Evolutionary conservation across 2,329 filamentous ascomycete species (phyloP).

Genomic region (Fusarium redolens): DNA sequence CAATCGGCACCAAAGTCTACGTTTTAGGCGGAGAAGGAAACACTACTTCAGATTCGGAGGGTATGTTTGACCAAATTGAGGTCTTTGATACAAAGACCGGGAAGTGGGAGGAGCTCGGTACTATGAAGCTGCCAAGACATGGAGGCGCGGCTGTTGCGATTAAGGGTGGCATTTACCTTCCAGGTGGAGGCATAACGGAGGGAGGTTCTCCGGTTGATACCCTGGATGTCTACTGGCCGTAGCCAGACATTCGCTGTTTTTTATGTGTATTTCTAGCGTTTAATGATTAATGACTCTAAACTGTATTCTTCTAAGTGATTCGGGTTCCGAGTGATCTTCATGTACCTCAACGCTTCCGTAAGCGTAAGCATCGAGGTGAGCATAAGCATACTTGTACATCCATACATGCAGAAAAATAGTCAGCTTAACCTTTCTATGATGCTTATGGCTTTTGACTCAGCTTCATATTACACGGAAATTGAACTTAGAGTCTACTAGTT

Average conservation of each 20-base stretch:
- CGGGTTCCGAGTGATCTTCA: neutral
- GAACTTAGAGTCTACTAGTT: too few relatives aligned
- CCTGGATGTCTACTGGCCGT: constrained; percentile 33
- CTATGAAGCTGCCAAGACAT: constrained; percentile 51
- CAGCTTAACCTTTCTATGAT: too few relatives aligned
- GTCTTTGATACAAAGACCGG: constrained; percentile 45
- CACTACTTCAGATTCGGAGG: constrained; percentile 5
- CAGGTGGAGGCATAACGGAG: constrained; percentile 48
- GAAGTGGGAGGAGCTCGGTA: constrained; percentile 41
- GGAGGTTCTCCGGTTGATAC: constrained; percentile 31
- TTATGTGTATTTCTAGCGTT: neutral
- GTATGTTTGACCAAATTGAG: constrained; percentile 47
- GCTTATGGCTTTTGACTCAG: too few relatives aligned
- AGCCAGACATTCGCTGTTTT: neutral
- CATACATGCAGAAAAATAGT: too few relatives aligned
- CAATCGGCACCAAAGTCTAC: constrained; percentile 46
- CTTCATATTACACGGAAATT: too few relatives aligned
- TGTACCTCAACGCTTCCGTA: too few relatives aligned
- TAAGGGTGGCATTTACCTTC: constrained; percentile 47
- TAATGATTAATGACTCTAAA: neutral
- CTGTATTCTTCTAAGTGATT: accelerated
- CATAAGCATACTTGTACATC: too few relatives aligned
- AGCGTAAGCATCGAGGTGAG: too few relatives aligned
- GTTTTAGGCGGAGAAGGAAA: constrained; percentile 55
- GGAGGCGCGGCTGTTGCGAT: constrained; percentile 48